phyloP scores from a whole-genome alignment of 2,329 filamentous ascomycete species.

The Fusarium sp. region DNA sequence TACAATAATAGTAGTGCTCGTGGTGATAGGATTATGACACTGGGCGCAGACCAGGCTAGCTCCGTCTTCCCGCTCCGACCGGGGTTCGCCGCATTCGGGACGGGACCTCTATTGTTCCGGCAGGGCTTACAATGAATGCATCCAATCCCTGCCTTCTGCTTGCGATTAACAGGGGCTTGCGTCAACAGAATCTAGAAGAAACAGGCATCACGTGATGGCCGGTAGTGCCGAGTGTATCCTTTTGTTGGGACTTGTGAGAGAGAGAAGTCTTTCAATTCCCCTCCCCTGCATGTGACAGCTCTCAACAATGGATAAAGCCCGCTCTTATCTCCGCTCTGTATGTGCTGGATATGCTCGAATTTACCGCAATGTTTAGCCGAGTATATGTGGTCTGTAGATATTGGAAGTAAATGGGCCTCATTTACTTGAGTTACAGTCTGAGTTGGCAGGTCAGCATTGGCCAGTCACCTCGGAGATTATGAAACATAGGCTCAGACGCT shows the following conservation, averaged over 20 bases:
- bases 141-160: slow-evolving; percentile 36
- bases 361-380: slow-evolving; percentile 19
- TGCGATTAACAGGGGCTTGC: slow-evolving; percentile 29
- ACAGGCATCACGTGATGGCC: slow-evolving; percentile 27
- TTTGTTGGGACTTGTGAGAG: slow-evolving; percentile 31
- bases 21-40: slow-evolving; percentile 38
- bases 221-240: slow-evolving; percentile 36
- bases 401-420: slow-evolving; percentile 10
- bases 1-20: slow-evolving; percentile 29
- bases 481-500: slow-evolving; percentile 28
- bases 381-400: slow-evolving; percentile 7
- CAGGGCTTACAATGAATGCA: slow-evolving; percentile 10
- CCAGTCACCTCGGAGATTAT: slow-evolving; percentile 19
- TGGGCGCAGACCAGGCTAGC: slow-evolving; percentile 43
- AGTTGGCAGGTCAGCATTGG: slow-evolving; percentile 36
- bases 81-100: slow-evolving; percentile 34
- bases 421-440: slow-evolving; percentile 19
- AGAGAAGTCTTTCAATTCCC: not conserved
- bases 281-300: slow-evolving; percentile 32
- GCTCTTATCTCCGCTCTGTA: slow-evolving; percentile 36
- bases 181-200: slow-evolving; percentile 35
- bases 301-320: slow-evolving; percentile 38
- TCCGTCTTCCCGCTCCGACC: slow-evolving; percentile 37
- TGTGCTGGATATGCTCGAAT: not conserved
- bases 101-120: slow-evolving; percentile 17